Evolutionary conservation across 148 eudicot genomes (phyloP).

Genomic region (Persicaria tinctoria): DNA sequence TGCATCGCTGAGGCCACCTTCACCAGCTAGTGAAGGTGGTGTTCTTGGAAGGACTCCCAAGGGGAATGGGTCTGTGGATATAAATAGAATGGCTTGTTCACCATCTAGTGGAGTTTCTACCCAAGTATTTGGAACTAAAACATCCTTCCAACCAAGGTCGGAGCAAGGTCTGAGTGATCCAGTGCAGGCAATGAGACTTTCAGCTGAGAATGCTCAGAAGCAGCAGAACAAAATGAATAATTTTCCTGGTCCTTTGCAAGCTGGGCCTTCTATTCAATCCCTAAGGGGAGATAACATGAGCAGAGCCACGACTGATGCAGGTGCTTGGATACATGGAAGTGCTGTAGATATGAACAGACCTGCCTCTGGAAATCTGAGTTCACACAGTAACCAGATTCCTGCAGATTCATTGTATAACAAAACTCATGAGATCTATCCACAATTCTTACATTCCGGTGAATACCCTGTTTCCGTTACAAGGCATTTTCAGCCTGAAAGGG

Average conservation of each 20-base stretch:
- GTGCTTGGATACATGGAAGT: constrained; percentile 22
- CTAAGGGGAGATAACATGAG: constrained; percentile 37
- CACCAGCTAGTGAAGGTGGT: constrained; percentile 31
- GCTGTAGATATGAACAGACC: constrained; percentile 21
- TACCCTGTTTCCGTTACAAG: constrained; percentile 25
- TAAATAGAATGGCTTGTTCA: constrained; percentile 23
- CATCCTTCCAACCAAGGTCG: constrained; percentile 35
- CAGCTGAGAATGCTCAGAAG: constrained; percentile 60
- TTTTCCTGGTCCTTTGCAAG: constrained; percentile 21
- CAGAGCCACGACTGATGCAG: constrained; percentile 68
- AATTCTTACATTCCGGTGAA: constrained; percentile 46
- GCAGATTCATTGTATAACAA: constrained; percentile 36
- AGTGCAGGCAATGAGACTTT: constrained; percentile 73
- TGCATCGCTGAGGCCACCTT: constrained; percentile 34
- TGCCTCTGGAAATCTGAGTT: constrained; percentile 31
- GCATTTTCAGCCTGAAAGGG: constrained; percentile 46
- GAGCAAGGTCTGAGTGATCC: constrained; percentile 78
- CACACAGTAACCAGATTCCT: constrained; percentile 39
- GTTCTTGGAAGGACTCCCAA: constrained; percentile 27
- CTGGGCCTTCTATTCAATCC: constrained; percentile 28
- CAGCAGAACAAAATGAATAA: constrained; percentile 41
- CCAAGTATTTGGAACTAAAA: constrained; percentile 21
- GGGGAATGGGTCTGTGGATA: constrained; percentile 32
- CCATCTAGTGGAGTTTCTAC: constrained; percentile 23
- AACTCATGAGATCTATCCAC: constrained; percentile 40